phyloP scores from a whole-genome alignment of 441 rosid species.

The Adansonia rubrostipa region DNA sequence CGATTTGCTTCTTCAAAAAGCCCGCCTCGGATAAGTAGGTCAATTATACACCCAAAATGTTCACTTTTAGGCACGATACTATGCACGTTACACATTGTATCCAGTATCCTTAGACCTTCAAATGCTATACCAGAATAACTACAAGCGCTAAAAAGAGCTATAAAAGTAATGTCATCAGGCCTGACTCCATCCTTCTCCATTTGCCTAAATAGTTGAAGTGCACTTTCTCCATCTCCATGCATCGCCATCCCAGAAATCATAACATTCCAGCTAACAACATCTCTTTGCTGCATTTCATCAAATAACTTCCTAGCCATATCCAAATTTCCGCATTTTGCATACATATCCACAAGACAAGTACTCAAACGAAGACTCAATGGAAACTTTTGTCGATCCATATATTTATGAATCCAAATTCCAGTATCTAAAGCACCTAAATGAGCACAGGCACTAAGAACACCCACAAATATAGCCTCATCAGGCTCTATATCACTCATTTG shows the following conservation, averaged over 20 bases:
- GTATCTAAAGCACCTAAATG: slow-evolving; percentile 49
- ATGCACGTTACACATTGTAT: slow-evolving; percentile 49
- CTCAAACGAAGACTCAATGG: slow-evolving; percentile 46
- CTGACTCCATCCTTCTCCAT: slow-evolving; percentile 51
- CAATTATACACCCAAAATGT: slow-evolving; percentile 61
- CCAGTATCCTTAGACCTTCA: slow-evolving; percentile 53
- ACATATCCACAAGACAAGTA: slow-evolving; percentile 70
- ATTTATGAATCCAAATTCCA: slow-evolving; percentile 58
- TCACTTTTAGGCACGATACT: slow-evolving; percentile 56
- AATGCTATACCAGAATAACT: slow-evolving; percentile 60
- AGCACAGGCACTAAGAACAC: slow-evolving; percentile 48
- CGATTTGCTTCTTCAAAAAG: slow-evolving; percentile 60
- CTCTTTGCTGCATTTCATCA: slow-evolving; percentile 49
- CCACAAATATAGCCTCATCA: slow-evolving; percentile 49
- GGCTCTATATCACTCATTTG: slow-evolving; percentile 39
- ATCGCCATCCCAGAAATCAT: slow-evolving; percentile 66
- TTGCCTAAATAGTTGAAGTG: slow-evolving; percentile 47
- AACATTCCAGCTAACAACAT: slow-evolving; percentile 62
- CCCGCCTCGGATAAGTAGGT: slow-evolving; percentile 61
- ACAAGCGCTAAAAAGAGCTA: slow-evolving; percentile 62
- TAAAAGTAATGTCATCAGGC: slow-evolving; percentile 63
- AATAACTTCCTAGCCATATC: slow-evolving; percentile 55
- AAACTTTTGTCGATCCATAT: slow-evolving; percentile 37
- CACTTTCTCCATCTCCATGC: slow-evolving; percentile 60
- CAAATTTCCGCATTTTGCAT: slow-evolving; percentile 68